A percentile compares a stretch with the other conserved stretches of the same genome.
Conservation (phyloP, 2,329 filamentous ascomycete species). For the Ceratocystis lukuohia region DNA sequence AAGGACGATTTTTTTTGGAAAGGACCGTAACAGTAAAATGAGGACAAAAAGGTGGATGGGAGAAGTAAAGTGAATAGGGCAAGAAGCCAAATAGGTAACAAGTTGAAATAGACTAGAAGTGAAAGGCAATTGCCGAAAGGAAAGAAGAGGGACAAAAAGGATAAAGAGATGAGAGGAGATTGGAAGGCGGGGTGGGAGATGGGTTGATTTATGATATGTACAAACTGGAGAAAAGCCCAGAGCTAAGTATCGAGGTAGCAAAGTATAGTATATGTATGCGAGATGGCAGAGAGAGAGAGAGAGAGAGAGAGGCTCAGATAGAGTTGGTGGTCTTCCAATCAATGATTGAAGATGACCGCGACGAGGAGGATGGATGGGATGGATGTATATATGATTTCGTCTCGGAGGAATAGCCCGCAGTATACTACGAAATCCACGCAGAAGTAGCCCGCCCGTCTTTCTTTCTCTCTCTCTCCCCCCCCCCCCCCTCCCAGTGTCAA, state of each 20-base stretch:
- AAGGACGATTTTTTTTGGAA: not conserved
- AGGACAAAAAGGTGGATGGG: not conserved
- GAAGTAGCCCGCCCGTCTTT: not conserved
- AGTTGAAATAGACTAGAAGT: not conserved
- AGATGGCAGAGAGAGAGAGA: not conserved
- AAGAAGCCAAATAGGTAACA: not conserved
- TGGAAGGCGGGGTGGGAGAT: slow-evolving; percentile 5
- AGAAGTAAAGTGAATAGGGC: not conserved
- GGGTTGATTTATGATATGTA: slow-evolving; percentile 6
- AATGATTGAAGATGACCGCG: not conserved
- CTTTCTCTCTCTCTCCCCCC: not conserved
- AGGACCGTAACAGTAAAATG: not conserved
- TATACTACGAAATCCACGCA: not conserved
- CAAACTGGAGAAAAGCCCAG: not conserved
- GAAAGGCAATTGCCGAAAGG: slow-evolving; percentile 3
- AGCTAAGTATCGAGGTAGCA: not conserved
- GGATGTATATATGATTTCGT: slow-evolving; percentile 3
- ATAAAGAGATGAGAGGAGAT: not conserved
- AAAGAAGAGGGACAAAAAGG: not conserved
- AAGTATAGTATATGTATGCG: not conserved
- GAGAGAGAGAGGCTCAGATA: slow-evolving; percentile 5
- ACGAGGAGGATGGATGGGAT: not conserved
- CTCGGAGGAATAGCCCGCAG: slow-evolving; percentile 6
- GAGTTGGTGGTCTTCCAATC: slow-evolving; percentile 4
- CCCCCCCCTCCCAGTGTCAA: not conserved